Conservation (phyloP, 257 asterid genomes). For the Thymus mandschuricus region DNA sequence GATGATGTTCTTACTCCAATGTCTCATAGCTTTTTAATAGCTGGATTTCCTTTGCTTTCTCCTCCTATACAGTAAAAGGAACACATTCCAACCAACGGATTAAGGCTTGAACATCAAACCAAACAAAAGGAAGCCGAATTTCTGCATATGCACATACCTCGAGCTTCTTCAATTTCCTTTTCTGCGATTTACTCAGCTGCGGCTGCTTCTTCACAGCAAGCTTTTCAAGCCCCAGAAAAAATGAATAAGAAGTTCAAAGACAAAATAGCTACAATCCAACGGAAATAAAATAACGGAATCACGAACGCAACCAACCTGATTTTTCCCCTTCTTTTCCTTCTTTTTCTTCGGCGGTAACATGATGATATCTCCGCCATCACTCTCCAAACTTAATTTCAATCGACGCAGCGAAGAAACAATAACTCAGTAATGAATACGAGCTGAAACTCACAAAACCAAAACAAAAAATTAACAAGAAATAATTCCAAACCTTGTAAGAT, state of each 20-base stretch:
- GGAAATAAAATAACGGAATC: neutral
- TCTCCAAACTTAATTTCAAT: conserved; percentile 33
- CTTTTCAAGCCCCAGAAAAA: conserved; percentile 39
- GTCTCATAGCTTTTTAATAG: conserved; percentile 69
- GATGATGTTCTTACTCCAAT: conserved; percentile 58
- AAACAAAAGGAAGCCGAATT: neutral
- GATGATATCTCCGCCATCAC: conserved; percentile 48
- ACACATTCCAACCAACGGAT: conserved; percentile 19
- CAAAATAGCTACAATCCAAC: neutral
- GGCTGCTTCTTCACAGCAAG: conserved; percentile 31
- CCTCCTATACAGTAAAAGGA: conserved; percentile 59
- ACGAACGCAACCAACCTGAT: conserved; percentile 42
- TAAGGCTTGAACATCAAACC: conserved; percentile 4
- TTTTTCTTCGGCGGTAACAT: conserved; percentile 54
- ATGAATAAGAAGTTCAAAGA: conserved; percentile 7
- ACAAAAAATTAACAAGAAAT: neutral
- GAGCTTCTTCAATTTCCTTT: conserved; percentile 75
- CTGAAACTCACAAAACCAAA: neutral
- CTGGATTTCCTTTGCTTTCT: conserved; percentile 71
- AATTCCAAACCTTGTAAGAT: conserved; percentile 31
- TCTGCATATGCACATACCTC: conserved; percentile 54
- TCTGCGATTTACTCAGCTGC: conserved; percentile 72
- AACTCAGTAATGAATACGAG: neutral
- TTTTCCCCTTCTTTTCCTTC: conserved; percentile 49
- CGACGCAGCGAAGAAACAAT: conserved; percentile 12